Base-by-base conservation (phyloP, 441 rosid species). In the Pelargonium fulgidum region DNA sequence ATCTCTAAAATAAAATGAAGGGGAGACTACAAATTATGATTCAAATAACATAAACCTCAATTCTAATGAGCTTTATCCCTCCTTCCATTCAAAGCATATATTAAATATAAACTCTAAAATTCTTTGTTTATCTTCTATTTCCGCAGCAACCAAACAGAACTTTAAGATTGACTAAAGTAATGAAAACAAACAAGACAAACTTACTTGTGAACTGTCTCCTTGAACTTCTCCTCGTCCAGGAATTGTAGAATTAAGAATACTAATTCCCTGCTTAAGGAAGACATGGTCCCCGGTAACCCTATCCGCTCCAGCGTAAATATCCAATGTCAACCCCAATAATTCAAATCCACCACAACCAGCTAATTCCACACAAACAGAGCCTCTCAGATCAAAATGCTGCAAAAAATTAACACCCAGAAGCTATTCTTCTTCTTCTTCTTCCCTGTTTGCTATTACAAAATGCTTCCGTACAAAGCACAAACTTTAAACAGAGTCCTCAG, bases 151-250 rank as follows among this genome's bases (percentile, higher is more conserved):
- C 7, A 16, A 52, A 52, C 17, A 8, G 1, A 14, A 10, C 59
- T 4, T 52, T 52, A 52, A 14, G 20, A 52, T 52, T 4, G 59
- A 14, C 8, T 7, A 5, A 52, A 52, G 59, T 19, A 52, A 20
- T 17, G 0, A 4, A 8, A 48, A 14, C 3, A 3, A 14, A 52
- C 20, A 52, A 4, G 47, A 48, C 14, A 22, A 3, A 10, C 83
- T 19, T 82, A 87, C 92, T 70, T 87, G 80, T 89, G 88, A 81
- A 89, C 92, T 67, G 86, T 76, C 58, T 84, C 89, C 70, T 83
- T 87, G 72, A 84, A 89, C 78, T 89, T 89, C 85, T 89, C 96
- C 68, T 89, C 92, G 36, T 89, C 96, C 7, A 89, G 92, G 74
- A 89, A 89, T 72, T 89, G 92, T 68, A 87, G 89, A 82, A 89